Conservation (phyloP, 1,284 basidiomycete genomes). For the Ceratobasidium sp. region DNA sequence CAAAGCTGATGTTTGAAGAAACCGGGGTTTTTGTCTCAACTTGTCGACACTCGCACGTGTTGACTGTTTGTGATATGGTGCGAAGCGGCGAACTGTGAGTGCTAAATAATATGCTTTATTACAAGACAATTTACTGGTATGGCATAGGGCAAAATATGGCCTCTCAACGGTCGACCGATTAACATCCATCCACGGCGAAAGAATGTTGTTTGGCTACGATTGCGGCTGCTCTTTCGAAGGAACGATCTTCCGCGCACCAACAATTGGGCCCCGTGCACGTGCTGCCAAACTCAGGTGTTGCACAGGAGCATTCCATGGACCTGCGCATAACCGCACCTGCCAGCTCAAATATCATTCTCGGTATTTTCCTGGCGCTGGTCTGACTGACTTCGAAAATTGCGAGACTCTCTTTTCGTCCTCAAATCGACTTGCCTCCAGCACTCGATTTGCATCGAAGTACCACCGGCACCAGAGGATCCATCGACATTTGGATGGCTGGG, state of each 20-base stretch:
- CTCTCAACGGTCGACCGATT: slow-evolving; percentile 53
- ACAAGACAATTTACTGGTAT: background rate
- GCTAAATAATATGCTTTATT: background rate
- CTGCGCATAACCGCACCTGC: slow-evolving; percentile 57
- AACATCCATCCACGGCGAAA: slow-evolving; percentile 51
- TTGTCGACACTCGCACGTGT: slow-evolving; percentile 57
- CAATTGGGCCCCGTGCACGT: slow-evolving; percentile 46
- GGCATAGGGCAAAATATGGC: slow-evolving; percentile 57
- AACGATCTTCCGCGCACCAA: slow-evolving; percentile 53
- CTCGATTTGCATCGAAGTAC: slow-evolving; percentile 52
- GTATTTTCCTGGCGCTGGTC: slow-evolving; percentile 54
- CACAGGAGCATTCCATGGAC: slow-evolving; percentile 57
- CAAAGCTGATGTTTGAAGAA: slow-evolving; percentile 52
- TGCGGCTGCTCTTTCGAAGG: slow-evolving; percentile 56
- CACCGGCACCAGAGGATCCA: slow-evolving; percentile 54
- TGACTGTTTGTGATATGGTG: slow-evolving; percentile 58
- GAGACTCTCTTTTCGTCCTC: slow-evolving; percentile 56
- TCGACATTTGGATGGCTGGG: slow-evolving; percentile 34
- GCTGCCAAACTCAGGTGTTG: slow-evolving; percentile 43
- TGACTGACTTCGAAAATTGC: slow-evolving; percentile 57
- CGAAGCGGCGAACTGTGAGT: slow-evolving; percentile 55
- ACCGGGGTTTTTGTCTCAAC: slow-evolving; percentile 57
- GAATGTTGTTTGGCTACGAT: slow-evolving; percentile 56
- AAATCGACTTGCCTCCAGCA: slow-evolving; percentile 54
- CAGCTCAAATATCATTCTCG: slow-evolving; percentile 56